Base-by-base conservation (phyloP, 768 basidiomycete species). In the Naganishia kalamii region DNA sequence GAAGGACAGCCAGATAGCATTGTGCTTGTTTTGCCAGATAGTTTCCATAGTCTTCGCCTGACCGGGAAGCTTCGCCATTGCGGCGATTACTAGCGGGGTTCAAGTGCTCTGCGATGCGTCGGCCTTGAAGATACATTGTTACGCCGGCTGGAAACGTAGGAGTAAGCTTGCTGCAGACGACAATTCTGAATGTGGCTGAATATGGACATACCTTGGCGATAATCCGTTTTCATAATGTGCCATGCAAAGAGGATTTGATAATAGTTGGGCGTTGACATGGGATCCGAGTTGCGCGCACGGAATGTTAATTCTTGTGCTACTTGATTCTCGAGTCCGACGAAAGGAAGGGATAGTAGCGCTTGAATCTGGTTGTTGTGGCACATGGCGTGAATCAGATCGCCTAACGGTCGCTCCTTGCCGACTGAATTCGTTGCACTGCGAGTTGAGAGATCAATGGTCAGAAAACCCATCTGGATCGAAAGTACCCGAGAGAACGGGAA, bases 211-310 rank as follows among this genome's bases (percentile, higher is more conserved):
- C 94, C 96, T 75, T 85, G 91, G 59, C 91, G 85, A 79, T 92
- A 92, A 76, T 97, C 92, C 29, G 89, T 89, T 75, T 89, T 83
- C 63, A 84, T 83, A 70, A 88, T 84, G 76, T 92, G 88, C 92
- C 92, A 98, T 50, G 90, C 87, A 78, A 96, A 94, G n/a, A 98
- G 79, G 61, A 98, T 90, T 71, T 86, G 85, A 37, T 91, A 87
- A 80, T 94, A 98, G 73, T 85, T 87, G 0, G 93, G 93, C 40
- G 83, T 84, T 41, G 86, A 80, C 47, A 89, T 85, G 52, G 94
- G 92, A 79, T 99, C 90, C 19, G 87, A 87, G 76, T 97, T 94
- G 66, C 93, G 85, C 7, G 92, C 89, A 77, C 97, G 94, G 81
- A 93, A 97, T 21, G 88, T 84, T 44, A 99, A 81, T 17, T 88